Conservation (phyloP, 2,329 filamentous ascomycete genomes). For the Aureobasidium uvarum region DNA sequence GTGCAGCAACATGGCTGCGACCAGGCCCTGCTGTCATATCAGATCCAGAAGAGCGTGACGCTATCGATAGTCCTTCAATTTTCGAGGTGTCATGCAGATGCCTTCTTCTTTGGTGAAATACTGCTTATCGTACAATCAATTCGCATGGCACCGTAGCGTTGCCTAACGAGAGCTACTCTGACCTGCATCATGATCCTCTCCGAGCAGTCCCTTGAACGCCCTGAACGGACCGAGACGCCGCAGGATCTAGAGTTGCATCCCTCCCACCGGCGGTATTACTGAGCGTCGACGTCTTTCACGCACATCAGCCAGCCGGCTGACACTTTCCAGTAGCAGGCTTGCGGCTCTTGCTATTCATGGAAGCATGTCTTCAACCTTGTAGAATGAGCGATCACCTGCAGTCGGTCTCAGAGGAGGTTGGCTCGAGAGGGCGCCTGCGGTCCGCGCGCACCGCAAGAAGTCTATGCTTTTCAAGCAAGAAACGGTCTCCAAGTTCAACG, state of each 20-base stretch:
- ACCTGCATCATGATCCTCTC: neutral
- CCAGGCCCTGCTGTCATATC: slow-evolving; percentile 5
- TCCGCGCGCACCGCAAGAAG: slow-evolving; percentile 12
- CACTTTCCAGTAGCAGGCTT: neutral
- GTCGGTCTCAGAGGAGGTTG: slow-evolving; percentile 10
- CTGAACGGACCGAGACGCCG: slow-evolving; percentile 13
- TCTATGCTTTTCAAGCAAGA: slow-evolving; percentile 23
- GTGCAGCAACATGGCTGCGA: slow-evolving; percentile 11
- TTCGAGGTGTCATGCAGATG: slow-evolving; percentile 10
- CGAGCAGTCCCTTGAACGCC: slow-evolving; percentile 6
- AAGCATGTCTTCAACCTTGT: slow-evolving; percentile 17
- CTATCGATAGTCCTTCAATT: slow-evolving; percentile 1
- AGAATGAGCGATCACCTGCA: neutral
- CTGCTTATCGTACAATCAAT: slow-evolving; percentile 4
- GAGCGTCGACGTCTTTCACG: neutral
- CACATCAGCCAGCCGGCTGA: neutral
- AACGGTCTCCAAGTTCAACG: slow-evolving; percentile 10
- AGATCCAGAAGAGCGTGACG: slow-evolving; percentile 13
- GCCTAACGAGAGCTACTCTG: neutral
- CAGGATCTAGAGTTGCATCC: slow-evolving; percentile 20
- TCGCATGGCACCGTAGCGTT: slow-evolving; percentile 10
- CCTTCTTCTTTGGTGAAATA: slow-evolving; percentile 16
- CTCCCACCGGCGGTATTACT: neutral
- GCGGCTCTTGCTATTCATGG: slow-evolving; percentile 16
- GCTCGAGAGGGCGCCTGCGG: slow-evolving; percentile 6